Conservation (phyloP, 2,329 filamentous ascomycete species). For the Fusarium illudens region DNA sequence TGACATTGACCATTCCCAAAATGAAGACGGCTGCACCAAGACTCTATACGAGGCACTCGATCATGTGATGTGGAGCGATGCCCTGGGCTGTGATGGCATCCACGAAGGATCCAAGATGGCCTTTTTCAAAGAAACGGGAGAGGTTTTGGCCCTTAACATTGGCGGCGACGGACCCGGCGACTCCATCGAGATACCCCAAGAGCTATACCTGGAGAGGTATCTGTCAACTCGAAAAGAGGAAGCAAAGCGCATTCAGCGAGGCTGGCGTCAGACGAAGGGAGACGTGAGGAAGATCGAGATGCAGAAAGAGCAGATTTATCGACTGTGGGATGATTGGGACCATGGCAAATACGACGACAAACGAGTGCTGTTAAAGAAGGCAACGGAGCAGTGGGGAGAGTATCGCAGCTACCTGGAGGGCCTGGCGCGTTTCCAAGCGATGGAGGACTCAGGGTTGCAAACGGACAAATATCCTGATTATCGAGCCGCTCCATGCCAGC, state of each 20-base stretch:
- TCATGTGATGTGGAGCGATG: conserved; percentile 58
- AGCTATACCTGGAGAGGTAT: conserved; percentile 65
- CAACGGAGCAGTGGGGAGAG: conserved; percentile 44
- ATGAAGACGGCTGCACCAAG: conserved; percentile 50
- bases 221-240: conserved; percentile 55
- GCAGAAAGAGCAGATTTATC: conserved; percentile 41
- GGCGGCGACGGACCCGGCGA: conserved; percentile 52
- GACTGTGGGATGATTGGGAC: conserved; percentile 42
- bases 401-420: conserved; percentile 49
- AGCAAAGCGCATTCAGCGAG: conserved; percentile 55
- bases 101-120: conserved; percentile 52
- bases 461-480: conserved; percentile 51
- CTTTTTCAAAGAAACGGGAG: conserved; percentile 55
- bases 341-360: conserved; percentile 40
- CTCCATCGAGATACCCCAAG: conserved; percentile 59
- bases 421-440: conserved; percentile 48
- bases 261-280: conserved; percentile 46
- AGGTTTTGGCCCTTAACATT: conserved; percentile 60
- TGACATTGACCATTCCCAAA: conserved; percentile 50
- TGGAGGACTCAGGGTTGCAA: conserved; percentile 51
- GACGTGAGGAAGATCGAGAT: conserved; percentile 36
- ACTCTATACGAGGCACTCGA: conserved; percentile 60
- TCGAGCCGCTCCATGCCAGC: conserved; percentile 49
- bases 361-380: conserved; percentile 44
- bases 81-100: conserved; percentile 49